Conservation (phyloP, 768 basidiomycete genomes). For the Boletus tomentosulus region DNA sequence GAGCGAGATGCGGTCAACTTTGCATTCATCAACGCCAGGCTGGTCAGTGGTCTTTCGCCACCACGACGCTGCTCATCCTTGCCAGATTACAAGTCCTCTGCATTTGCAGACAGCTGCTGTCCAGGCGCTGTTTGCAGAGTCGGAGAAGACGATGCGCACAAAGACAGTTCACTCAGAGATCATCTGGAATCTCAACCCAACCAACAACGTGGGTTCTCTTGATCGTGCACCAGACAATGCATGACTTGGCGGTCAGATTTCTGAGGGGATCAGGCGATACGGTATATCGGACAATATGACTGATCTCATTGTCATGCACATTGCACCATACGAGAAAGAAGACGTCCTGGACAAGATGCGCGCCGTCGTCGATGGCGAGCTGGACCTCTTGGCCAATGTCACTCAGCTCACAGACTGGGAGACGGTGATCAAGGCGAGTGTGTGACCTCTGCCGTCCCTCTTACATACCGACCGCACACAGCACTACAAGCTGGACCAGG, state of each 20-base stretch:
- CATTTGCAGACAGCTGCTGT: constrained; percentile 84
- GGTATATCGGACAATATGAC: constrained; percentile 69
- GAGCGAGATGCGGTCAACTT: constrained; percentile 83
- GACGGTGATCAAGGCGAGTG: constrained; percentile 65
- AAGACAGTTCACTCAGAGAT: constrained; percentile 91
- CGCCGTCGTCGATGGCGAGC: constrained; percentile 53
- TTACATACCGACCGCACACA: constrained; percentile 19
- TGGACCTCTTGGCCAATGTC: constrained; percentile 45
- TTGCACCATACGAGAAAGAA: constrained; percentile 40
- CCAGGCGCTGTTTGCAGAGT: constrained; percentile 70
- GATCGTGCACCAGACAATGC: neutral
- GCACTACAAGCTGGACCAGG: constrained; percentile 69
- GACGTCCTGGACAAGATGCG: constrained; percentile 54
- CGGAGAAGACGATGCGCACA: constrained; percentile 61
- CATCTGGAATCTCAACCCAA: constrained; percentile 82
- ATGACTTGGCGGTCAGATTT: constrained; percentile 54
- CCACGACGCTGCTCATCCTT: constrained; percentile 5
- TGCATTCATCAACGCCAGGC: constrained; percentile 82
- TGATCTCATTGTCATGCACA: constrained; percentile 68
- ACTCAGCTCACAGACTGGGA: constrained; percentile 62
- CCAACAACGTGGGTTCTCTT: constrained; percentile 62
- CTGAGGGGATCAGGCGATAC: constrained; percentile 82
- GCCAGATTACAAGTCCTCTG: constrained; percentile 75
- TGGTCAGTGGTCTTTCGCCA: constrained; percentile 49
- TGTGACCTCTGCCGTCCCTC: neutral